These are phyloP conservation scores for Anthostomella pinea DNA, from an alignment of 2,329 filamentous ascomycete species.

Conservation along the genomic window DNA sequence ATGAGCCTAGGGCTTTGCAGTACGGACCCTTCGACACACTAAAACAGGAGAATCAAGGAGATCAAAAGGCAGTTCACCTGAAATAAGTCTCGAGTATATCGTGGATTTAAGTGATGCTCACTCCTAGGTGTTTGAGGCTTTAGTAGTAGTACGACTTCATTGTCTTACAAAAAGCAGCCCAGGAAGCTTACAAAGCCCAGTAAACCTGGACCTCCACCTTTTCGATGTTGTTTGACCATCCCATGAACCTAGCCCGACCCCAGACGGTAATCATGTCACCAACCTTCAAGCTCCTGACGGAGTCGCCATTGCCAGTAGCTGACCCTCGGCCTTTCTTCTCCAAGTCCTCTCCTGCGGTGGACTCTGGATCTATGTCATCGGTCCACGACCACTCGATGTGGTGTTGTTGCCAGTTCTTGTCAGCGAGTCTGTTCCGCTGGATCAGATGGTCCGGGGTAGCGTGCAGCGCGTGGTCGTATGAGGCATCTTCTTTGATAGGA, in stretches of 20 bases:
- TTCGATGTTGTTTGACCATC: conserved; percentile 52
- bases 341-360: conserved; percentile 38
- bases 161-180: too few species aligned
- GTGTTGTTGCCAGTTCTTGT: conserved; percentile 37
- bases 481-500: conserved; percentile 16
- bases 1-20: too few species aligned
- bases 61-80: too few species aligned
- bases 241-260: conserved; percentile 55
- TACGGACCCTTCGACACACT: too few species aligned
- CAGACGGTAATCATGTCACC: conserved; percentile 62
- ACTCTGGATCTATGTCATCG: conserved; percentile 46
- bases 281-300: conserved; percentile 53
- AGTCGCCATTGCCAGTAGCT: conserved; percentile 50
- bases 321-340: conserved; percentile 46
- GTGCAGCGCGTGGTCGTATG: conserved; percentile 38
- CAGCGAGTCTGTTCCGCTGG: conserved; percentile 45
- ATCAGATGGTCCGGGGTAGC: conserved; percentile 40
- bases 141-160: too few species aligned
- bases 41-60: too few species aligned
- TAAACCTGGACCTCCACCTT: conserved; percentile 54
- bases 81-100: too few species aligned
- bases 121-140: too few species aligned
- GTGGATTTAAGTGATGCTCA: too few species aligned
- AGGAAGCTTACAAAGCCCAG: conserved; percentile 50
- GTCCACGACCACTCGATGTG: conserved; percentile 51